These are phyloP conservation scores for Aegilops umbellulata DNA, from an alignment of 176 grass and related monocot species.

Conservation along the genomic window DNA sequence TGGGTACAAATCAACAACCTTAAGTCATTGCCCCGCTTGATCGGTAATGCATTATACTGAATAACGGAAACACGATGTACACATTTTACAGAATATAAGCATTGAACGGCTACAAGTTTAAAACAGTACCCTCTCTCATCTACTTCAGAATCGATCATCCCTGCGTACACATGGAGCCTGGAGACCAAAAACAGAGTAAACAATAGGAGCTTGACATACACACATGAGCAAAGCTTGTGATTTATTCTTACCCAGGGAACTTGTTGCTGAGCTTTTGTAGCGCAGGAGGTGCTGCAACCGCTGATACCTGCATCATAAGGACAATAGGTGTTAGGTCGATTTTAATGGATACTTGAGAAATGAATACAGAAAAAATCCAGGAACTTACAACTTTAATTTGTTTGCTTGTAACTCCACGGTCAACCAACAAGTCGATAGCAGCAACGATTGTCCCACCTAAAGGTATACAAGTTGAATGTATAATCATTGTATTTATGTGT, in stretches of 20 bases:
- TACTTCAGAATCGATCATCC: slow-evolving; percentile 88
- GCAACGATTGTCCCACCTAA: slow-evolving; percentile 95
- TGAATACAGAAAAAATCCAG: neutral
- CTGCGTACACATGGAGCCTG: slow-evolving; percentile 92
- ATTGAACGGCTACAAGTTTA: neutral
- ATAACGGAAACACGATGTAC: neutral
- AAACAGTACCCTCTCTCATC: slow-evolving; percentile 92
- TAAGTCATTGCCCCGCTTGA: slow-evolving; percentile 1
- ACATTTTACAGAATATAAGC: neutral
- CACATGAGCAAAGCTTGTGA: neutral
- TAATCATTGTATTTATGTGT: slow-evolving; percentile 12
- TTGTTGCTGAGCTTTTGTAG: slow-evolving; percentile 84
- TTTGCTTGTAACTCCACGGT: slow-evolving; percentile 72
- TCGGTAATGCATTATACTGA: neutral
- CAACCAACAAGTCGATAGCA: slow-evolving; percentile 85
- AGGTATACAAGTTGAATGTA: slow-evolving; percentile 28
- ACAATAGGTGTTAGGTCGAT: slow-evolving; percentile 7
- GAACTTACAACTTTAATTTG: slow-evolving; percentile 91
- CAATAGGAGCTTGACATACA: slow-evolving; percentile 14
- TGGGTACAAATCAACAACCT: neutral
- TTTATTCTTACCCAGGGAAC: slow-evolving; percentile 74
- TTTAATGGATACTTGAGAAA: neutral
- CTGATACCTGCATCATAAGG: slow-evolving; percentile 60
- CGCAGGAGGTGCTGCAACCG: slow-evolving; percentile 88
- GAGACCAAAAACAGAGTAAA: neutral